Evolutionary conservation across 1,284 basidiomycete genomes (phyloP), one percentile per base, ranked within the genome.

Genomic region (Polyporus tsugae): DNA sequence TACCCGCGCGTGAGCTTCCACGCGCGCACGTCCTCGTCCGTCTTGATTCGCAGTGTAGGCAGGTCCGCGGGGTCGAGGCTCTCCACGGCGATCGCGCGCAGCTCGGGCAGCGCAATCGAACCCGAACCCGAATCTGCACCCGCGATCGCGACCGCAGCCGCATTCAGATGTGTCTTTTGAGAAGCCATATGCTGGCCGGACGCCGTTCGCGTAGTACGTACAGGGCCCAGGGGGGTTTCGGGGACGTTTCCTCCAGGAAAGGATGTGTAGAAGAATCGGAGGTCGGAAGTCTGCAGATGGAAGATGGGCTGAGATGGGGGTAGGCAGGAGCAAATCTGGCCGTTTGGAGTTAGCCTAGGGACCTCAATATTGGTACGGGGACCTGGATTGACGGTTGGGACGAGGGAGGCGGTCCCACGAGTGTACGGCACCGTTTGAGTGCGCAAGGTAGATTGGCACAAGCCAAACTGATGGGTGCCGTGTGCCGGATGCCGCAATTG

Each of bases 1-100:
- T 93, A 96, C 0, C 92, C 92, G 33, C 81, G 84, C 3, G 91
- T 91, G 1, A 69, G 77, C 70, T 87, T 89, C 94, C 95, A 97
- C 35, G 76, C 70, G 25, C 83, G 80, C 35, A 96, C 86, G 72
- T 93, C 91, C 15, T 85, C 81, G 68, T 96, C 95, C 11, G 85
- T 87, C 68, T 82, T 86, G 66, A 95, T 94, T 75, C 84, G 88
- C 52, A 71, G 72, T 2, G 73, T 67, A 17, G 80, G 78, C 25
- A 69, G 38, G 38, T 72, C 69, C 44, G 66, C 65, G 42, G 49
- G 65, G 35, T 75, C 65, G n/a, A 85, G 71, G 35, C 82, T 79
- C 11, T 79, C 72, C 7, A 85, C 69, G 9, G 80, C 39, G 36
- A 91, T 79, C 68, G 83, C 77, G 63, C 87, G 83, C 49, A 90